Conservation (phyloP, 768 basidiomycete genomes). For the Kwoniella europaea region DNA sequence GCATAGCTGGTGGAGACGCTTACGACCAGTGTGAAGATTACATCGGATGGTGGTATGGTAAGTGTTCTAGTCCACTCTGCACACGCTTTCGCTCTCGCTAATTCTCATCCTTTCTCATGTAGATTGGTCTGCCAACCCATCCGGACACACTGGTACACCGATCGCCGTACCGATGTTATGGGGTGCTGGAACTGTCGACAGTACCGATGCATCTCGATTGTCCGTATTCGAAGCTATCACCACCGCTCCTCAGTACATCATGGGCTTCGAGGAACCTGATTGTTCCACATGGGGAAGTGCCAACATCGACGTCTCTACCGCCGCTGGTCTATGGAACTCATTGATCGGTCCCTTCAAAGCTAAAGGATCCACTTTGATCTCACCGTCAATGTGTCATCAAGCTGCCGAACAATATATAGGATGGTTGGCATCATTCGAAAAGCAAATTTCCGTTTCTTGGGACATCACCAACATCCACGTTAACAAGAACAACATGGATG, state of each 20-base stretch:
- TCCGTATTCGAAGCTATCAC: conserved; percentile 49
- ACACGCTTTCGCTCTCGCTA: neutral
- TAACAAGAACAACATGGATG: conserved; percentile 57
- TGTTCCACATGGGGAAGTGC: conserved; percentile 47
- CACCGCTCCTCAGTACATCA: conserved; percentile 51
- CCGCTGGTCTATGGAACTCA: conserved; percentile 51
- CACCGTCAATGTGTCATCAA: conserved; percentile 59
- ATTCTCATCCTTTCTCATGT: neutral
- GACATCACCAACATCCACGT: conserved; percentile 55
- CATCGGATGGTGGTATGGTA: conserved; percentile 58
- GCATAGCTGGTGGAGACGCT: conserved; percentile 54
- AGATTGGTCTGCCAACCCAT: conserved; percentile 42
- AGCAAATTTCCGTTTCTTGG: conserved; percentile 35
- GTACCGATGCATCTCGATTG: conserved; percentile 50
- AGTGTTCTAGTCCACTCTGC: conserved; percentile 11
- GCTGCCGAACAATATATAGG: conserved; percentile 50
- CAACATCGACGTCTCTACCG: conserved; percentile 35
- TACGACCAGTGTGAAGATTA: conserved; percentile 39
- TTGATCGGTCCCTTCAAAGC: conserved; percentile 49
- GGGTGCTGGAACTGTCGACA: conserved; percentile 50
- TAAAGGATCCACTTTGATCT: conserved; percentile 50
- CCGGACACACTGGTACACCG: conserved; percentile 34
- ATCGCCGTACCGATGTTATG: conserved; percentile 53
- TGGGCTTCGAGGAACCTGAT: conserved; percentile 59
- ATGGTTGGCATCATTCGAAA: conserved; percentile 50